Percentiles rank a stretch among this genome's conserved stretches.
Evolutionary conservation across 768 basidiomycete species (phyloP).

Genomic region (Lentinula sp.): DNA sequence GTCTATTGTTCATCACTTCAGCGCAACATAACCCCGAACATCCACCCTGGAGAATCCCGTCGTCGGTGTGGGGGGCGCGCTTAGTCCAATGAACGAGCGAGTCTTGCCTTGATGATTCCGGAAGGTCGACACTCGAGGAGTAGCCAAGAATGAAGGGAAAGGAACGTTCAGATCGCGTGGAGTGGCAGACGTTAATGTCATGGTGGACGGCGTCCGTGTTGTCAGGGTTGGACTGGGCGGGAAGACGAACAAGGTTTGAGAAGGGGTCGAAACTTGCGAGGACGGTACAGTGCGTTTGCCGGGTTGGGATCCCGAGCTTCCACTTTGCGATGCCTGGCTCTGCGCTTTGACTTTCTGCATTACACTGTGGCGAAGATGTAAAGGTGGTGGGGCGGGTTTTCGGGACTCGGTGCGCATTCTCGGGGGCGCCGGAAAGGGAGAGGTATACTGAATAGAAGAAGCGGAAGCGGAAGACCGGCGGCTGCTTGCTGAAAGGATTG

Average conservation of each 20-base stretch:
- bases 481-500: conserved; percentile 5
- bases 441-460: conserved; percentile 14
- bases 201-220: conserved; percentile 70
- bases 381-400: conserved; percentile 50
- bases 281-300: conserved; percentile 9
- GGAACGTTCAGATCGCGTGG: conserved; percentile 26
- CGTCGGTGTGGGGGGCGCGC: conserved; percentile 65
- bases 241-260: conserved; percentile 84
- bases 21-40: conserved; percentile 71
- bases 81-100: conserved; percentile 69
- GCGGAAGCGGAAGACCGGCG: conserved; percentile 8
- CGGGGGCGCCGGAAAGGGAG: background rate
- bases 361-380: conserved; percentile 39
- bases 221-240: conserved; percentile 66
- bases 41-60: conserved; percentile 82
- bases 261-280: conserved; percentile 44
- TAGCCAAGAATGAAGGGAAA: conserved; percentile 48
- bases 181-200: conserved; percentile 69
- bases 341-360: conserved; percentile 24
- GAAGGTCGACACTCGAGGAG: conserved; percentile 68
- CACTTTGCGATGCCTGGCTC: conserved; percentile 18
- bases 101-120: conserved; percentile 54
- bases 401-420: conserved; percentile 50
- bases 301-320: conserved; percentile 11
- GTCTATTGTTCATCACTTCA: conserved; percentile 21